Conservation (phyloP, 768 basidiomycete species). For the Cystofilobasidium ferigula region DNA sequence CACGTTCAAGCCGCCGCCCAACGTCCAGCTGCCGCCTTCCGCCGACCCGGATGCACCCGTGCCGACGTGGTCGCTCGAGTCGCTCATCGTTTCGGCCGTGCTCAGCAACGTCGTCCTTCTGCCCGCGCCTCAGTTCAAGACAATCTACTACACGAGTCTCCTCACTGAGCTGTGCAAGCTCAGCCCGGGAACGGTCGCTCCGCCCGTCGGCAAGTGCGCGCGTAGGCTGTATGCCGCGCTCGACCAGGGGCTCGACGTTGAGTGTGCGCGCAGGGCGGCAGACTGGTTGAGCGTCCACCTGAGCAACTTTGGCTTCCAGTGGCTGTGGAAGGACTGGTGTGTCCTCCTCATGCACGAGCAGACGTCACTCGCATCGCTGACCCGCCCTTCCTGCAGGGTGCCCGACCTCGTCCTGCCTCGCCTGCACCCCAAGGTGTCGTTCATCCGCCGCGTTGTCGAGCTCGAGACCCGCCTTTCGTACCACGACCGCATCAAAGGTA, state of each 20-base stretch:
- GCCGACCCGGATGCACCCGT: slow-evolving; percentile 42
- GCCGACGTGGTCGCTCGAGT: slow-evolving; percentile 80
- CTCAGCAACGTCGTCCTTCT: slow-evolving; percentile 63
- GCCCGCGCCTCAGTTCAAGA: slow-evolving; percentile 63
- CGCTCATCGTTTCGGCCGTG: slow-evolving; percentile 70
- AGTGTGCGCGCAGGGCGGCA: slow-evolving; percentile 65
- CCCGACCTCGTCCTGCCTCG: slow-evolving; percentile 63
- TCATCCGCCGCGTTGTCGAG: slow-evolving; percentile 76
- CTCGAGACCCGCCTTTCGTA: slow-evolving; percentile 85
- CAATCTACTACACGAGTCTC: slow-evolving; percentile 74
- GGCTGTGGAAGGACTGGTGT: slow-evolving; percentile 99
- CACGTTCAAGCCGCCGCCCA: slow-evolving; percentile 63
- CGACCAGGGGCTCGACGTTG: slow-evolving; percentile 78
- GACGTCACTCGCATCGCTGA: not conserved
- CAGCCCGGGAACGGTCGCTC: slow-evolving; percentile 83
- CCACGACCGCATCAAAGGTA: slow-evolving; percentile 80
- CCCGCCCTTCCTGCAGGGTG: slow-evolving; percentile 48
- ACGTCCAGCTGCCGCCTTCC: too few species aligned
- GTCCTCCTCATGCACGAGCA: slow-evolving; percentile 30
- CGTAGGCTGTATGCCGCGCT: slow-evolving; percentile 67
- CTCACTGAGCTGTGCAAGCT: slow-evolving; percentile 90
- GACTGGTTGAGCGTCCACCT: slow-evolving; percentile 96
- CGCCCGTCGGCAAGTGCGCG: slow-evolving; percentile 91
- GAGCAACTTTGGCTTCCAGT: slow-evolving; percentile 94
- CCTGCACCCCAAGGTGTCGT: slow-evolving; percentile 75